phyloP scores from a whole-genome alignment of 129 eudicot genomes.

The Arctium minus region DNA sequence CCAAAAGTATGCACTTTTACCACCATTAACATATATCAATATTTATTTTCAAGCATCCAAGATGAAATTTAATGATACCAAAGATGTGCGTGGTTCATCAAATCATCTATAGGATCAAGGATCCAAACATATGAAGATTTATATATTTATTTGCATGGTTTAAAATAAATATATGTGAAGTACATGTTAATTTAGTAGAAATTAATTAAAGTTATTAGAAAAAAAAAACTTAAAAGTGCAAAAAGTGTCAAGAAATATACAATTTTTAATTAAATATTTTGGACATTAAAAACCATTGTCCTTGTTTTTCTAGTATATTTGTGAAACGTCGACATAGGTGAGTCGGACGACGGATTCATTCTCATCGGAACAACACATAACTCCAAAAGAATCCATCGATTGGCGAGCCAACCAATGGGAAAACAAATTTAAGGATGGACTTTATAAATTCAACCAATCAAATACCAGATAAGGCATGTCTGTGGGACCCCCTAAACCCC shows the following conservation, averaged over 20 bases:
- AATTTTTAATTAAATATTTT: slow-evolving; percentile 6
- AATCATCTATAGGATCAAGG: too few relatives aligned
- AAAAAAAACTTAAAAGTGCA: background rate
- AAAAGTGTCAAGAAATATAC: background rate
- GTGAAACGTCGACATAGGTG: background rate
- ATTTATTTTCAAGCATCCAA: too few relatives aligned
- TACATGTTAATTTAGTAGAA: too few relatives aligned
- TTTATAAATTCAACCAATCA: slow-evolving; percentile 23
- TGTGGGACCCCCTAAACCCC: slow-evolving; percentile 23
- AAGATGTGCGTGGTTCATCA: too few relatives aligned
- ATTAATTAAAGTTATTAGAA: background rate
- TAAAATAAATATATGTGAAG: too few relatives aligned
- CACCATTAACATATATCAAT: too few relatives aligned
- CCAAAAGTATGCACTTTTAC: too few relatives aligned
- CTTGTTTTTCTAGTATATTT: slow-evolving; percentile 10
- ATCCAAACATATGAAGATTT: too few relatives aligned
- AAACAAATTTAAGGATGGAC: slow-evolving; percentile 27
- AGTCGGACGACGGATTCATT: background rate
- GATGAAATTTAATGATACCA: too few relatives aligned
- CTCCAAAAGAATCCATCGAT: slow-evolving; percentile 37
- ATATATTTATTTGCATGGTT: too few relatives aligned
- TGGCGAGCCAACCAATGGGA: slow-evolving; percentile 35
- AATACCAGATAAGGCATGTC: slow-evolving; percentile 45
- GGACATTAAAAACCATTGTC: background rate
- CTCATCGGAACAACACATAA: slow-evolving; percentile 4